These are phyloP conservation scores for Diplotaxis tenuifolia DNA, from an alignment of 345 rosid species.

Conservation along the genomic window DNA sequence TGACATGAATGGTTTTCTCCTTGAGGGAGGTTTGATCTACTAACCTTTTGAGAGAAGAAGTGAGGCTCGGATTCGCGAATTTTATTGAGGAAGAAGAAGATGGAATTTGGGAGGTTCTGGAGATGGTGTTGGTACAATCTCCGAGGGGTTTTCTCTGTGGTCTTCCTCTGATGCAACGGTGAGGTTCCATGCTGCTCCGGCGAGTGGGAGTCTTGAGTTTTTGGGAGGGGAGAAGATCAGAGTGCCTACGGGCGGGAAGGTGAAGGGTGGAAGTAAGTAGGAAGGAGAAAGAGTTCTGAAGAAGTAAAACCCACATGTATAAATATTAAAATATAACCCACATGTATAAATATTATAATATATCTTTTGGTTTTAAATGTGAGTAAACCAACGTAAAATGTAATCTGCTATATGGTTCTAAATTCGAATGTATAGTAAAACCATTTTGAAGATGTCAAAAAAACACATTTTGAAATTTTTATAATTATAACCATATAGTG, in stretches of 20 bases:
- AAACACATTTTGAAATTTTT: too few relatives aligned
- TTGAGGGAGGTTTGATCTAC: slow-evolving; percentile 31
- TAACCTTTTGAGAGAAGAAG: slow-evolving; percentile 37
- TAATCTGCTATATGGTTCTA: too few relatives aligned
- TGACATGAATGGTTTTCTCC: slow-evolving; percentile 11
- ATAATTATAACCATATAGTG: too few relatives aligned
- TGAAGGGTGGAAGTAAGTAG: neutral
- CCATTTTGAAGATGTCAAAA: too few relatives aligned
- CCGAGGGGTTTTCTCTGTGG: slow-evolving; percentile 33
- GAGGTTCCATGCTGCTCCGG: slow-evolving; percentile 22
- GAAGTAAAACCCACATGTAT: too few relatives aligned
- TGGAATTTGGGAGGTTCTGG: slow-evolving; percentile 22
- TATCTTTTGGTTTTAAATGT: too few relatives aligned
- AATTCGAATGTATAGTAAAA: too few relatives aligned
- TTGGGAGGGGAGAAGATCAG: too few relatives aligned
- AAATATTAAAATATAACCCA: too few relatives aligned
- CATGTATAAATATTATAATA: too few relatives aligned
- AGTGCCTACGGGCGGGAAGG: slow-evolving; percentile 39
- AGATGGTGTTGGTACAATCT: slow-evolving; percentile 38
- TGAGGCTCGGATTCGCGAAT: slow-evolving; percentile 37
- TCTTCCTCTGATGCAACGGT: neutral
- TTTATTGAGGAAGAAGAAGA: slow-evolving; percentile 27
- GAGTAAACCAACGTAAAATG: too few relatives aligned
- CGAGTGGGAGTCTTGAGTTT: neutral
- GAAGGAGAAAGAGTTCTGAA: slow-evolving; percentile 1